Base-by-base conservation (phyloP, 176 grass and related monocot genomes). In the Zizania latifolia region DNA sequence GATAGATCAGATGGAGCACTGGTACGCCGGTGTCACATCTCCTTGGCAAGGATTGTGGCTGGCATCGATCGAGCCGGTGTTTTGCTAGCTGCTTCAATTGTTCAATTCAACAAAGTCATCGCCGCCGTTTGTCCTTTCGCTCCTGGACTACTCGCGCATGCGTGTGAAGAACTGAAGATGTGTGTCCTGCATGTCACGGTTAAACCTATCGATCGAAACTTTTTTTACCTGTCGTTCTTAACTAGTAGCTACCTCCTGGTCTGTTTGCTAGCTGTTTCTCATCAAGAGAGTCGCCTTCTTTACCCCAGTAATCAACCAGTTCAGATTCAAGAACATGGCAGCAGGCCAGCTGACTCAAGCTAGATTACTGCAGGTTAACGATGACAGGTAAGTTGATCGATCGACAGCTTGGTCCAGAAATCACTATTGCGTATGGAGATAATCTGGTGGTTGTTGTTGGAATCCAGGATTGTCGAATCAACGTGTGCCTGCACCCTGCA, bases 1-100 rank as follows among this genome's bases (percentile, higher is more conserved):
- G n/a, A n/a, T n/a, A n/a, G n/a, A n/a, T n/a, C n/a, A n/a, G n/a
- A n/a, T n/a, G n/a, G n/a, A n/a, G n/a, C n/a, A n/a, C n/a, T n/a
- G n/a, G n/a, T n/a, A n/a, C n/a, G n/a, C n/a, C n/a, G 57, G 77
- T 27, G 66, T 76, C 51, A 8, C 50, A 45, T 27, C 30, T 48
- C 44, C 1, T 17, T 33, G 54, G 63, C 38, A 2, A 32, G 30
- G 65, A 60, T 24, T 82, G 85, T 82, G 85, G 79, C 21, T 86
- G 84, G 62, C 70, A 62, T 82, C 35, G 55, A 62, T 82, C 35
- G 55, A 63, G 50, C 10, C 17, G 41, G 35, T 27, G 6, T 19
- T 43, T n/a, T n/a, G n/a, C n/a, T n/a, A n/a, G 48, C 39, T 38
- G 45, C 84, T 77, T 39, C 21, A 22, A 67, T 51, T 51, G 78